Conservation (phyloP, 2,329 filamentous ascomycete genomes). For the Cordyceps javanica region DNA sequence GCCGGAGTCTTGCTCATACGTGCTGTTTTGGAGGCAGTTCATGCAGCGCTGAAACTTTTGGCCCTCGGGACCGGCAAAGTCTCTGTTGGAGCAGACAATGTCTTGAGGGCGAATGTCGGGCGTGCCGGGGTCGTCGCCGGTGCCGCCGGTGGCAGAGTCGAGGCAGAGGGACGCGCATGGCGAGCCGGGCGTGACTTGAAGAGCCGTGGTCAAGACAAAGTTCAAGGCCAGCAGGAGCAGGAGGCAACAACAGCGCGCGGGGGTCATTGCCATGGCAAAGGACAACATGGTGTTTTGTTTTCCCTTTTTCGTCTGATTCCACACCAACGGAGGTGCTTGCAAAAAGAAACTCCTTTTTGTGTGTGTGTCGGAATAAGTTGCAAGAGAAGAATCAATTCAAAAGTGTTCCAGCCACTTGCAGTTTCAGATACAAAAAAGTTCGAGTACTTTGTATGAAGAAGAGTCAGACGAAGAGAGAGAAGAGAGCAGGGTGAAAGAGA, state of each 20-base stretch:
- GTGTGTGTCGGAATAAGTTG: no score
- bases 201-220: slow-evolving; percentile 24
- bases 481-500: background rate
- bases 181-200: slow-evolving; percentile 49
- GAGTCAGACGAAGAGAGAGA: background rate
- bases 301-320: no score
- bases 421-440: background rate
- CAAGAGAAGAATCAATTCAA: no score
- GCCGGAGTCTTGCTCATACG: slow-evolving; percentile 38
- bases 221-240: slow-evolving; percentile 7
- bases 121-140: slow-evolving; percentile 40
- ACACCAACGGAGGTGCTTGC: no score
- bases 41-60: slow-evolving; percentile 45
- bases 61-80: slow-evolving; percentile 34
- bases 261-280: no score
- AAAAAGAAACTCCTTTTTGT: no score
- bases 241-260: background rate
- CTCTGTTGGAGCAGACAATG: slow-evolving; percentile 42
- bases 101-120: slow-evolving; percentile 39
- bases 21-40: slow-evolving; percentile 47
- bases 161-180: slow-evolving; percentile 47
- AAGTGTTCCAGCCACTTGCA: slow-evolving; percentile 13
- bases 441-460: background rate
- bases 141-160: slow-evolving; percentile 34
- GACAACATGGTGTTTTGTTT: no score